Evolutionary conservation across 2,329 filamentous ascomycete genomes (phyloP), one percentile per base, ranked within the genome.

Genomic region (Cryphonectria nitschkei): DNA sequence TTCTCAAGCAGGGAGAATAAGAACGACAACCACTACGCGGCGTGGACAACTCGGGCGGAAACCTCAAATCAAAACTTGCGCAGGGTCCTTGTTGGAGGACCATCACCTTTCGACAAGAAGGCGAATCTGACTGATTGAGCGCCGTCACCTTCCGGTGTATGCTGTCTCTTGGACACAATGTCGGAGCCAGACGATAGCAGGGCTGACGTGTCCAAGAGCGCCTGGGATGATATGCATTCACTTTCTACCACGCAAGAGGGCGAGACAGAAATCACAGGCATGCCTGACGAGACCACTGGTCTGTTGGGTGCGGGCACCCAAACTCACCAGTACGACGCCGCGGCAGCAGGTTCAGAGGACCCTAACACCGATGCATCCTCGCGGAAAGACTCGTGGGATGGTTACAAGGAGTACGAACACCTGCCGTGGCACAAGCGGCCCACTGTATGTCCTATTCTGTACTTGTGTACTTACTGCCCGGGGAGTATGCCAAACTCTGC

Each of bases 341-440:
- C 72, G 39, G 76, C 72, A 39, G 69, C 68, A 60, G 71, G 73
- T 26, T 69, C 65, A 3, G 71, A 74, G 41, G 67, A 73, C 26
- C 69, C 65, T 2, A 71, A 74, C 43, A 67, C 60, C 16, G 70
- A 71, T 11, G 52, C 62, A 37, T 26, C 58, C 16, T 29, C 62
- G 2, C 73, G 71, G 61, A 74, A 76, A 14, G 77, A 78, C 34
- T 78, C 76, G 71, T 90, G 87, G 87, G 81, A 81, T 66, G 86
- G 84, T 9, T 76, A 81, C 34, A 82, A 82, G 16, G 90, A 93
- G 75, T 93, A 91, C 73, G 83, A 84, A 43, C 84, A 84, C 9
- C 74, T 91, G 67, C 86, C 89, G 4, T 90, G 88, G 88, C 89
- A 89, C 84, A 86, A 82, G 73, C 83, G 79, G 74, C 91, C 91